phyloP scores from a whole-genome alignment of 129 eudicot genomes.

The Escallonia rubra region DNA sequence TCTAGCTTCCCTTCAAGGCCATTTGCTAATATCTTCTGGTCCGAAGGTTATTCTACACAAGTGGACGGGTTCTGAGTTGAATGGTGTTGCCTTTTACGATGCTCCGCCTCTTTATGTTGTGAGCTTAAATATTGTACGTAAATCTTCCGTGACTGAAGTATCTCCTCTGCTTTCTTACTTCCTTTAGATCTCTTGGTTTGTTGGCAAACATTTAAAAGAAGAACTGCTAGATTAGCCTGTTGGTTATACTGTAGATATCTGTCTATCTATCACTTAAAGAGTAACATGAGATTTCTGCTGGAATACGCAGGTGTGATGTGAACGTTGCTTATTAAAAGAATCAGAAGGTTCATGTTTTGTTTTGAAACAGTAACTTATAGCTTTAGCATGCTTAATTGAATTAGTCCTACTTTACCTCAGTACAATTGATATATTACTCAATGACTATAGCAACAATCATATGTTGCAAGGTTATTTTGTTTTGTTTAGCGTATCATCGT shows the following conservation, averaged over 20 bases:
- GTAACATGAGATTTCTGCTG: background rate
- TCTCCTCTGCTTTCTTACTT: background rate
- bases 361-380: too few species aligned
- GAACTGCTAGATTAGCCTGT: too few species aligned
- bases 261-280: too few species aligned
- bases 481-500: background rate
- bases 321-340: too few species aligned
- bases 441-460: too few species aligned
- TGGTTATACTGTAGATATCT: too few species aligned
- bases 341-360: too few species aligned
- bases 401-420: too few species aligned
- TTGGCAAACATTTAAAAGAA: too few species aligned
- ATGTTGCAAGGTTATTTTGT: too few species aligned
- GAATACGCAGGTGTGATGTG: background rate
- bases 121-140: slow-evolving; percentile 89
- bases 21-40: slow-evolving; percentile 87
- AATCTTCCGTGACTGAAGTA: background rate
- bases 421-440: too few species aligned
- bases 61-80: slow-evolving; percentile 95
- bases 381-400: too few species aligned
- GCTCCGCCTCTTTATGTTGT: slow-evolving; percentile 97
- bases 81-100: slow-evolving; percentile 87
- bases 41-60: slow-evolving; percentile 89
- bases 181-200: background rate
- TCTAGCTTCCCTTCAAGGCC: slow-evolving; percentile 89